Conservation (phyloP, 164 flowering plant genomes). For the Tinospora cordifolia region DNA sequence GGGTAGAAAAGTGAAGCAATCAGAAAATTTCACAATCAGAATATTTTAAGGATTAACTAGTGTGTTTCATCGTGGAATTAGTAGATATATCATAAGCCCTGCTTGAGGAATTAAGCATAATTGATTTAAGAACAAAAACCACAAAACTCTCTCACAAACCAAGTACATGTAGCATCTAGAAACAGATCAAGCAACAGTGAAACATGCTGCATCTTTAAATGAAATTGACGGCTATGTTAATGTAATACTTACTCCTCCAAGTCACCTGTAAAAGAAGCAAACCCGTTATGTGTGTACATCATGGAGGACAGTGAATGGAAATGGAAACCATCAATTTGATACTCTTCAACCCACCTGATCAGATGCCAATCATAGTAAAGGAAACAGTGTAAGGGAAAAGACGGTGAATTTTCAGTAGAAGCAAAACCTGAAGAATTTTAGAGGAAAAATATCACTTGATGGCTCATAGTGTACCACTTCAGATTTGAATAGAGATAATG, state of each 20-base stretch:
- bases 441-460: conserved; percentile 1
- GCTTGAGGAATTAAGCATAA: no score
- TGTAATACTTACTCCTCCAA: conserved; percentile 73
- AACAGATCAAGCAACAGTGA: no score
- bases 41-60: background rate
- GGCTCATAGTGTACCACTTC: conserved; percentile 56
- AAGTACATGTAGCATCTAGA: no score
- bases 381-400: background rate
- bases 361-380: background rate
- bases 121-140: no score
- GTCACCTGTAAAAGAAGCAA: conserved; percentile 90
- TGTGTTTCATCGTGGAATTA: background rate
- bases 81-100: no score
- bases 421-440: background rate
- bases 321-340: conserved; percentile 89
- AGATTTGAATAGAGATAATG: conserved; percentile 91
- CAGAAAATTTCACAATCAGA: background rate
- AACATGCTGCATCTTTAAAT: background rate
- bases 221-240: background rate
- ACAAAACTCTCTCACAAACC: no score
- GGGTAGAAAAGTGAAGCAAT: no score
- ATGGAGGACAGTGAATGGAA: conserved; percentile 94
- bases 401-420: background rate
- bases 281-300: conserved; percentile 97
- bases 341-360: conserved; percentile 91